A percentile compares a stretch with the other conserved stretches of the same genome.
These are phyloP conservation scores for Suillus decipiens DNA, from an alignment of 768 basidiomycete species.

Conservation along the genomic window DNA sequence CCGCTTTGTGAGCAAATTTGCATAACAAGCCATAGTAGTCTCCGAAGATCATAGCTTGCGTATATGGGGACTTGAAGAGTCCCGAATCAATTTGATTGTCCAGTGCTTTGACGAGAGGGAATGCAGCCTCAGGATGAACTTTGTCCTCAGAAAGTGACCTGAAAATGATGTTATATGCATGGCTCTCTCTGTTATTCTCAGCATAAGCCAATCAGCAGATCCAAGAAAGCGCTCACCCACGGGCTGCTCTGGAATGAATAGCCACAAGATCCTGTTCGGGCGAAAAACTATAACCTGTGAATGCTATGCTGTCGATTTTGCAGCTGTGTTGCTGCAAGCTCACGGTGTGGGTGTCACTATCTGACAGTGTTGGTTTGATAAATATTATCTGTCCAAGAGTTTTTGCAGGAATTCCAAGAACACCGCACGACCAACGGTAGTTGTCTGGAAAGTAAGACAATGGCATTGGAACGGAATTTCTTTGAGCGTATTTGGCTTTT, in stretches of 20 bases:
- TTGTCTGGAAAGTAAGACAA: not conserved
- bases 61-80: too few relatives aligned
- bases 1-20: not conserved
- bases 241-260: not conserved
- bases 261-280: not conserved
- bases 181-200: not conserved
- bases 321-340: too few relatives aligned
- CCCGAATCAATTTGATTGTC: not conserved
- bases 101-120: not conserved
- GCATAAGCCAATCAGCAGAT: too few relatives aligned
- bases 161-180: not conserved
- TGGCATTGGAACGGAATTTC: not conserved
- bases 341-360: not conserved
- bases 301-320: not conserved
- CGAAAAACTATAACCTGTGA: not conserved
- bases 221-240: not conserved
- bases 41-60: not conserved
- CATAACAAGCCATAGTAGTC: not conserved
- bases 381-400: not conserved
- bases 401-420: not conserved
- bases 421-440: not conserved
- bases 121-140: not conserved
- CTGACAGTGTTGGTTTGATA: not conserved
- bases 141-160: constrained; percentile 1
- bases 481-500: not conserved